Percentiles rank a stretch among this genome's conserved stretches.
Conservation (phyloP, 306 rosid genomes). For the Gillenia trifoliata region DNA sequence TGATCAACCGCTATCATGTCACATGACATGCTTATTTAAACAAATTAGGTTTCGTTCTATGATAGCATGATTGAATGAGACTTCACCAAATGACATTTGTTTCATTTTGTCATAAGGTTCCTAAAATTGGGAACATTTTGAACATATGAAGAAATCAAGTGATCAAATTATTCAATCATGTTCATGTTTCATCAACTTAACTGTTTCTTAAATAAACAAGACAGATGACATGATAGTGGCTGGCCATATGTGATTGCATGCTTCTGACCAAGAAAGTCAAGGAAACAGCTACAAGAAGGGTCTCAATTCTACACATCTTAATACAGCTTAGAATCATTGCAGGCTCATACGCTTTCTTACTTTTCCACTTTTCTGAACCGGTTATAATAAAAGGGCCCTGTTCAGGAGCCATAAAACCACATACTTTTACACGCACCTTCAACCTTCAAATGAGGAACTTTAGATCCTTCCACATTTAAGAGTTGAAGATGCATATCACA, state of each 20-base stretch:
- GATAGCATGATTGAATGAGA: conserved; percentile 12
- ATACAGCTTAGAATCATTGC: neutral
- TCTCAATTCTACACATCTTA: neutral
- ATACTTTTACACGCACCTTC: neutral
- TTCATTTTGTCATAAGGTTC: neutral
- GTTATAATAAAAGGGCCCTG: neutral
- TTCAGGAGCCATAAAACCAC: neutral
- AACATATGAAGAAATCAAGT: neutral
- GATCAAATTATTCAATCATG: conserved; percentile 6
- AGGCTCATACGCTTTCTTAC: neutral
- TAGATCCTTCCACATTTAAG: neutral
- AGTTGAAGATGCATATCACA: neutral
- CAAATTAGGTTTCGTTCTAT: neutral
- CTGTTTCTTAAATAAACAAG: conserved; percentile 10
- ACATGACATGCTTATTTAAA: conserved; percentile 14
- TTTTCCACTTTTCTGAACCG: neutral
- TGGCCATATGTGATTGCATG: neutral
- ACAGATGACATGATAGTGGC: conserved; percentile 23
- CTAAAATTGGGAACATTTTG: neutral
- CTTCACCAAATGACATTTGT: conserved; percentile 10
- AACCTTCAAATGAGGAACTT: neutral
- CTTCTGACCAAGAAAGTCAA: neutral
- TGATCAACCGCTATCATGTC: conserved; percentile 21
- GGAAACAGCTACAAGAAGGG: neutral
- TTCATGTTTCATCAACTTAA: neutral